A percentile compares a stretch with the other conserved stretches of the same genome.
Conservation (phyloP, 192 early-diverging fungal genomes). For the Umbelopsis ramanniana region DNA sequence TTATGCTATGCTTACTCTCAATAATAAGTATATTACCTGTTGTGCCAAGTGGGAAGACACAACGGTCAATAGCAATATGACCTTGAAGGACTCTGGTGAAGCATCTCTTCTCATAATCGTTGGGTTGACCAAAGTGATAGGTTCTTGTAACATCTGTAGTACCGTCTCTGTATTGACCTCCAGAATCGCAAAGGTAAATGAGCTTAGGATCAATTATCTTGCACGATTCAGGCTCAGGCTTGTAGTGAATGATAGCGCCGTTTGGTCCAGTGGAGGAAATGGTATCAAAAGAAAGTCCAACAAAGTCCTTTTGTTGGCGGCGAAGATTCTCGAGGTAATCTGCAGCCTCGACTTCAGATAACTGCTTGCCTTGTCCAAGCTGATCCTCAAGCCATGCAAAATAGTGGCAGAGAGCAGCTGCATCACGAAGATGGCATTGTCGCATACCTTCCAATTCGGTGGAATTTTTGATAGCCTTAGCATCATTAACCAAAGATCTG, state of each 20-base stretch:
- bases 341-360: constrained; percentile 89
- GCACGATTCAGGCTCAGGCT: constrained; percentile 81
- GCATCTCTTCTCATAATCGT: constrained; percentile 84
- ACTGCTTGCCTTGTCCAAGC: constrained; percentile 65
- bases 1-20: not conserved
- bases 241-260: constrained; percentile 98
- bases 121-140: constrained; percentile 85
- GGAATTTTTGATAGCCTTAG: constrained; percentile 94
- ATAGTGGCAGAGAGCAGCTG: constrained; percentile 81
- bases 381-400: constrained; percentile 97
- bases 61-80: constrained; percentile 89
- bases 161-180: constrained; percentile 95
- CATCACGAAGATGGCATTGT: constrained; percentile 88
- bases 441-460: constrained; percentile 92
- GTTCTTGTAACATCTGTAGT: constrained; percentile 99
- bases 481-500: constrained; percentile 72
- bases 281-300: constrained; percentile 95
- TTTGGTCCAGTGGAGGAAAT: constrained; percentile 97
- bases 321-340: constrained; percentile 83
- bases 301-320: constrained; percentile 73
- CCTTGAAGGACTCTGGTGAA: constrained; percentile 99
- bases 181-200: constrained; percentile 96
- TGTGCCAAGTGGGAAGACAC: constrained; percentile 88
- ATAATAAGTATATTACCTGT: constrained; percentile 42
- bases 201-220: constrained; percentile 71